A percentile compares a stretch with the other conserved stretches of the same genome.
These are phyloP conservation scores for Agrocybe pediades DNA, from an alignment of 768 basidiomycete species.

Conservation along the genomic window DNA sequence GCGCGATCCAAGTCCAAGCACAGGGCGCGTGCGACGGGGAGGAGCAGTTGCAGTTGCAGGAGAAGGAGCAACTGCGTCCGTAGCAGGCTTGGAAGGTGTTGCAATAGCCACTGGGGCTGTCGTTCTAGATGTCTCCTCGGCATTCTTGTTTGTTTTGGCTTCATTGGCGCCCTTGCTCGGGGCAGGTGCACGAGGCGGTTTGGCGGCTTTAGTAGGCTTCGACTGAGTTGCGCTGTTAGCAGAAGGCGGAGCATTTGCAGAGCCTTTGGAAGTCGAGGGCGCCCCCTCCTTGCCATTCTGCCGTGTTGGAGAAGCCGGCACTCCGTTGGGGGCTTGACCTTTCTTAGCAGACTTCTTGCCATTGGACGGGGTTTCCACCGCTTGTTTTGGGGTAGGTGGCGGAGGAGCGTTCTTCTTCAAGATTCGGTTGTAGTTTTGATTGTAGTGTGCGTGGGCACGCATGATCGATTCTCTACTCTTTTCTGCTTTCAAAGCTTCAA, in stretches of 20 bases:
- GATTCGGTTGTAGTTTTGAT: slow-evolving; percentile 38
- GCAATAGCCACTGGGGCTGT: slow-evolving; percentile 4
- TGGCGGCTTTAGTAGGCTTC: background rate
- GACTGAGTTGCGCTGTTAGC: slow-evolving; percentile 1
- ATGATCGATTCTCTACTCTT: slow-evolving; percentile 73
- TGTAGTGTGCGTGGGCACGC: slow-evolving; percentile 74
- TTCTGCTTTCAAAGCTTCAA: slow-evolving; percentile 91
- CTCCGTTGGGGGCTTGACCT: slow-evolving; percentile 8
- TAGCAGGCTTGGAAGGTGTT: slow-evolving; percentile 12
- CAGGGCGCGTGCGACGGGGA: slow-evolving; percentile 52
- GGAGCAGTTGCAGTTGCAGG: slow-evolving; percentile 18
- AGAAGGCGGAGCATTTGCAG: background rate
- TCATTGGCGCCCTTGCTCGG: slow-evolving; percentile 10
- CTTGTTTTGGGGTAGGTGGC: slow-evolving; percentile 12
- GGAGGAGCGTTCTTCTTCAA: slow-evolving; percentile 32
- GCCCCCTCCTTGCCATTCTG: background rate
- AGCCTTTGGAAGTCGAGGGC: background rate
- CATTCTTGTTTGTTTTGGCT: slow-evolving; percentile 9
- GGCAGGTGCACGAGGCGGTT: slow-evolving; percentile 13
- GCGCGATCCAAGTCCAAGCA: slow-evolving; percentile 63
- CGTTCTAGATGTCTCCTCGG: background rate
- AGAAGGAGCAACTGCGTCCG: slow-evolving; percentile 13
- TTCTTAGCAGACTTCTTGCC: slow-evolving; percentile 31
- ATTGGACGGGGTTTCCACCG: slow-evolving; percentile 18
- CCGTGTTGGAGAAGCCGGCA: slow-evolving; percentile 4